Percentiles rank a stretch among this genome's conserved stretches.
phyloP scores from a whole-genome alignment of 495 filamentous ascomycete species.

The Penicillium manginii region DNA sequence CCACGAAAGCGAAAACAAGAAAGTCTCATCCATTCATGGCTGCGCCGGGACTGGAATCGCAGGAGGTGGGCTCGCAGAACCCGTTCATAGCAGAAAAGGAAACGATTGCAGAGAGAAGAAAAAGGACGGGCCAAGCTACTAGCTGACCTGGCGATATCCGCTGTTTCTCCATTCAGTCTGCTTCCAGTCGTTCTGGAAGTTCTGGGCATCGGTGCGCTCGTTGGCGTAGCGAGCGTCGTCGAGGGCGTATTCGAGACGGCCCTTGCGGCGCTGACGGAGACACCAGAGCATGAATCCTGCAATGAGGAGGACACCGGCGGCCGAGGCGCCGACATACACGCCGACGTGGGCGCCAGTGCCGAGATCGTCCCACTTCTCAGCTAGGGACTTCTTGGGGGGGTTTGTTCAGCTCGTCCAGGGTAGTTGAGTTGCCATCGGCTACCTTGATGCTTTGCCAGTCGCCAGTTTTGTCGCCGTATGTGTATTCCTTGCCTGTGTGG shows the following conservation, averaged over 20 bases:
- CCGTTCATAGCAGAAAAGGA: slow-evolving; percentile 15
- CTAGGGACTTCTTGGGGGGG: slow-evolving; percentile 47
- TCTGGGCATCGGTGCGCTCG: slow-evolving; percentile 67
- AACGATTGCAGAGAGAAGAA: neutral
- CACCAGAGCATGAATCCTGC: slow-evolving; percentile 60
- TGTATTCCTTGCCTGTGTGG: slow-evolving; percentile 43
- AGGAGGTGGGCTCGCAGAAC: slow-evolving; percentile 18
- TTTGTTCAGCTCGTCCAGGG: slow-evolving; percentile 34
- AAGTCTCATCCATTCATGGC: slow-evolving; percentile 12
- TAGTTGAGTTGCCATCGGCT: slow-evolving; percentile 62
- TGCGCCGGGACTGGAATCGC: slow-evolving; percentile 8
- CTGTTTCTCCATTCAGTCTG: slow-evolving; percentile 42
- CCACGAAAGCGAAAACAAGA: slow-evolving; percentile 1
- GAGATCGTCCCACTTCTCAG: slow-evolving; percentile 64
- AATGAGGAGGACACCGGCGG: slow-evolving; percentile 53
- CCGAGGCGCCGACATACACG: slow-evolving; percentile 57
- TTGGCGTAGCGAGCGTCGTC: slow-evolving; percentile 57
- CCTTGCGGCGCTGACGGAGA: slow-evolving; percentile 67
- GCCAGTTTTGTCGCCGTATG: slow-evolving; percentile 40
- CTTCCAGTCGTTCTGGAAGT: slow-evolving; percentile 51
- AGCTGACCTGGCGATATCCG: slow-evolving; percentile 42
- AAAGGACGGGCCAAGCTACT: neutral
- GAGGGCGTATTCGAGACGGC: slow-evolving; percentile 63
- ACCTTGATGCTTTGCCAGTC: slow-evolving; percentile 45
- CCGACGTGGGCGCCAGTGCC: slow-evolving; percentile 58